Base-by-base conservation (phyloP, 805 yeast genomes). In the Candida methanosorbosa region DNA sequence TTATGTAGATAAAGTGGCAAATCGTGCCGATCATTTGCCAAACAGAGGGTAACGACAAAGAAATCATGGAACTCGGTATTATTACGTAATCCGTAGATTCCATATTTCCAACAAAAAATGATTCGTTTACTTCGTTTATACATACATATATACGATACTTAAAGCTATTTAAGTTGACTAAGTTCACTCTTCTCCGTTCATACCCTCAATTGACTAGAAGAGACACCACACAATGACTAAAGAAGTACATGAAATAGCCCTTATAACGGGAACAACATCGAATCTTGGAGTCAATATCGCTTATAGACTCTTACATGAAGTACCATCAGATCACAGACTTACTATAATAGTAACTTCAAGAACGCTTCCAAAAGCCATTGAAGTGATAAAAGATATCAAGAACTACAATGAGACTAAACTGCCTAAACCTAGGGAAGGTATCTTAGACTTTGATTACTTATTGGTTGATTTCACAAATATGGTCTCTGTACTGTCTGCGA, bases 311-410 rank as follows among this genome's bases (percentile, higher is more conserved):
- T 65, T 92, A 6, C 79, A 77, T 36, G 68, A 71, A 28, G 54
- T 74, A 3, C 77, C 81, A 5, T 53, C 62, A 1, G 65, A 66
- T 15, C 62, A 63, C 8, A 65, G 81, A 38, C 49, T 92, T 32
- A 87, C 96, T 1, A 63, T 92, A 9, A 76, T 92, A 9, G 87
- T 90, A 9, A 88, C 97, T 0, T 83, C 96, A 4, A 68, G 99
- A 45, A 84, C 95, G 0, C 65, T 90, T 31, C 87, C 94, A 7
- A 75, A 86, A 38, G 97, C 79, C 4, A 78, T 78, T 38, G 86
- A 81, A 42, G 79, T 79, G 17, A 83, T 90, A 33, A 66, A 64
- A 18, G 57, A 59, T 30, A 74, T 86, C 39, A 70, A 75, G 39
- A 50, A 57, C 7, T 69, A 66, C 52, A 51, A 55, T 26, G 67